These are phyloP conservation scores for Pichia sorboxylosa DNA, from an alignment of 1,139 yeast genomes.

Conservation along the genomic window DNA sequence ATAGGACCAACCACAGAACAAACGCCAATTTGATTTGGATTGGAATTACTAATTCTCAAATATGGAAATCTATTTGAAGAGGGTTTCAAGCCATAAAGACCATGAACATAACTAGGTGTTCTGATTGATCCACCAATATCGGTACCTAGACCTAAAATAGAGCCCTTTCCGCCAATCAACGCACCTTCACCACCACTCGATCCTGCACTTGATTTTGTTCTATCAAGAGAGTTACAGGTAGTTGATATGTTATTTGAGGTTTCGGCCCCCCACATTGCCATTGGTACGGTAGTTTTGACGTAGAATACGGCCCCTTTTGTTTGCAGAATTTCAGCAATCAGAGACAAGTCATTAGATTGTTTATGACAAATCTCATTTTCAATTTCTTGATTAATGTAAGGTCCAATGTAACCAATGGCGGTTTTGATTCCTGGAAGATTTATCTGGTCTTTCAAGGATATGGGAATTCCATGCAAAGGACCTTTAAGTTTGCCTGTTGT, in stretches of 20 bases:
- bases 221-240: constrained; percentile 39
- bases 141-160: constrained; percentile 47
- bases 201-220: constrained; percentile 40
- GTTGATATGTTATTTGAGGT: constrained; percentile 36
- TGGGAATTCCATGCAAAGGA: constrained; percentile 58
- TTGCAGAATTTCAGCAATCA: constrained; percentile 31
- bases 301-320: constrained; percentile 44
- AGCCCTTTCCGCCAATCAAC: constrained; percentile 36
- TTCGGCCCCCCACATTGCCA: constrained; percentile 45
- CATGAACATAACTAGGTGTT: constrained; percentile 43
- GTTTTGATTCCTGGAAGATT: constrained; percentile 37
- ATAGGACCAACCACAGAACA: constrained; percentile 50
- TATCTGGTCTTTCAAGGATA: constrained; percentile 39
- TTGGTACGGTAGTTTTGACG: constrained; percentile 50
- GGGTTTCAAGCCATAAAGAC: constrained; percentile 44
- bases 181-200: constrained; percentile 66
- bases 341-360: constrained; percentile 19
- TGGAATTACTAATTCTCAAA: constrained; percentile 40
- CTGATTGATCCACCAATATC: constrained; percentile 61
- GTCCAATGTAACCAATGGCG: constrained; percentile 33
- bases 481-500: constrained; percentile 32
- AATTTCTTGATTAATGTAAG: constrained; percentile 22
- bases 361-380: constrained; percentile 13
- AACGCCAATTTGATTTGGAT: constrained; percentile 45
- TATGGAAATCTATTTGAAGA: constrained; percentile 40